Percentiles rank a stretch among this genome's conserved stretches.
Conservation (phyloP, 1,284 basidiomycete species). For the Irpex sp. region DNA sequence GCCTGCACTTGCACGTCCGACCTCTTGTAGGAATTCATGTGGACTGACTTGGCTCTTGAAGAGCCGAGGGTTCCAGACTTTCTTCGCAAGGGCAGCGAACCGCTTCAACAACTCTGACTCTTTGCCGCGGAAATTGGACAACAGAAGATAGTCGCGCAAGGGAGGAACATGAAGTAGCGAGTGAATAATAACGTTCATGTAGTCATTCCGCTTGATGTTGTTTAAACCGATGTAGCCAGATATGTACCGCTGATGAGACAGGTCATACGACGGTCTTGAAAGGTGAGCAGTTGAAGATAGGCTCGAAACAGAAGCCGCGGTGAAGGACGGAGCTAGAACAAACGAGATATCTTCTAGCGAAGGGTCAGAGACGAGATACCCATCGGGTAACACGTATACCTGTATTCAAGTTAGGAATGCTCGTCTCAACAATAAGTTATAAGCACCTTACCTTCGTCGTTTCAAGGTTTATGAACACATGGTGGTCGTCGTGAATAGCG, state of each 20-base stretch:
- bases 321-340: slow-evolving; percentile 86
- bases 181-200: slow-evolving; percentile 97
- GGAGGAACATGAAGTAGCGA: slow-evolving; percentile 89
- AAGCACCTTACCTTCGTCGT: slow-evolving; percentile 74
- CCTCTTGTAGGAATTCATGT: slow-evolving; percentile 97
- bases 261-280: slow-evolving; percentile 79
- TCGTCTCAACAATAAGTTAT: slow-evolving; percentile 15
- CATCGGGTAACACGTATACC: slow-evolving; percentile 98
- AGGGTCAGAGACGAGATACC: slow-evolving; percentile 93
- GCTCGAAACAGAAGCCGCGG: slow-evolving; percentile 42
- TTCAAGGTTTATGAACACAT: slow-evolving; percentile 95
- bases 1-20: slow-evolving; percentile 81
- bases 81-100: slow-evolving; percentile 83
- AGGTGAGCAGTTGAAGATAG: slow-evolving; percentile 61
- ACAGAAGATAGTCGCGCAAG: slow-evolving; percentile 83
- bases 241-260: slow-evolving; percentile 77
- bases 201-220: slow-evolving; percentile 96
- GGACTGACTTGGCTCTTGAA: slow-evolving; percentile 99
- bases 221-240: slow-evolving; percentile 97
- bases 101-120: slow-evolving; percentile 86
- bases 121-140: slow-evolving; percentile 68
- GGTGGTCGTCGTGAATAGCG: slow-evolving; percentile 96
- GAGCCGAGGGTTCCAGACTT: slow-evolving; percentile 92
- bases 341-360: slow-evolving; percentile 93
- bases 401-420: slow-evolving; percentile 27